Conservation (phyloP, 2,329 filamentous ascomycete species). For the Trichoderma atroviride region DNA sequence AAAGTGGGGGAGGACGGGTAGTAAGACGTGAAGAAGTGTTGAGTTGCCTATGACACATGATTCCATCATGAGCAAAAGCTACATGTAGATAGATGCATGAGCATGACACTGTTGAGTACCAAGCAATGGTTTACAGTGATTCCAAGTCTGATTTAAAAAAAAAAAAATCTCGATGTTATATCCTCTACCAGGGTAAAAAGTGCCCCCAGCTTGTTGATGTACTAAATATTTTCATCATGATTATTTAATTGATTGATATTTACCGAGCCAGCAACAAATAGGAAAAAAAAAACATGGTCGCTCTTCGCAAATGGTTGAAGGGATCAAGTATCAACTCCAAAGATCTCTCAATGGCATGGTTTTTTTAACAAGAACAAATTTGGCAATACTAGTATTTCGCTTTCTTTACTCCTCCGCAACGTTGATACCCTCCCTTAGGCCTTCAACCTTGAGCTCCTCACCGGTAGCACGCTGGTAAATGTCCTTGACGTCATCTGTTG, state of each 20-base stretch:
- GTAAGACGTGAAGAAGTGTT: background rate
- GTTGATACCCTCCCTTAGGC: constrained; percentile 76
- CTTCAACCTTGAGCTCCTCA: constrained; percentile 85
- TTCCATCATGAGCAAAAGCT: constrained; percentile 6
- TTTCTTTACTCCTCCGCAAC: constrained; percentile 66
- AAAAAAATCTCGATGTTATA: background rate
- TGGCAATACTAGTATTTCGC: constrained; percentile 12
- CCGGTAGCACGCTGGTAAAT: constrained; percentile 84
- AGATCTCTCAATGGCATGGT: constrained; percentile 18
- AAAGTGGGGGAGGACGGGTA: background rate
- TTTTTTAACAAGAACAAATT: constrained; percentile 20
- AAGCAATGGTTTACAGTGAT: background rate
- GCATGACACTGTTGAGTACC: background rate
- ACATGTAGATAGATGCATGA: background rate
- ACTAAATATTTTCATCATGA: constrained; percentile 21
- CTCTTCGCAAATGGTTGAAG: constrained; percentile 13
- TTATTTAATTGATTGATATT: constrained; percentile 25
- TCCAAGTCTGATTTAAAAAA: background rate
- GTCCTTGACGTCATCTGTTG: constrained; percentile 87
- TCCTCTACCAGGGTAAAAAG: background rate
- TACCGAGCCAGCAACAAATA: constrained; percentile 19
- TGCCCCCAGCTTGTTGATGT: background rate
- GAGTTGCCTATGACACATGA: constrained; percentile 1
- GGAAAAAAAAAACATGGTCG: constrained; percentile 15
- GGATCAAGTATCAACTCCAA: constrained; percentile 22